Base-by-base conservation (phyloP, 2,329 filamentous ascomycete species). In the Nothophoma quercina region DNA sequence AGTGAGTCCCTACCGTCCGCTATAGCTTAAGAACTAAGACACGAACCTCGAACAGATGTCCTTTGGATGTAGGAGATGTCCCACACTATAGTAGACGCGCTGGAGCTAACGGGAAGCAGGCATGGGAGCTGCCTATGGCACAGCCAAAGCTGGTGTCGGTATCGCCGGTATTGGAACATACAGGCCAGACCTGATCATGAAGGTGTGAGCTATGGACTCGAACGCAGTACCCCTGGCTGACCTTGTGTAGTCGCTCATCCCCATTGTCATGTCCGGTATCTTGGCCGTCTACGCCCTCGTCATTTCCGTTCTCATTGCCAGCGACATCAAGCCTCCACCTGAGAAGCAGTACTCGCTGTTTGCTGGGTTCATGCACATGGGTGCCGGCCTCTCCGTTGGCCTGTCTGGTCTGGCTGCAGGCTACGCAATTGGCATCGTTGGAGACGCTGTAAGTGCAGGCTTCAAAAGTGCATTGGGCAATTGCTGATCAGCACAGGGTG, bases 241-340 rank as follows among this genome's bases (percentile, higher is more conserved):
- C 54, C 19, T 0, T 36, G 1, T 21, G 26, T 65, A 92, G 89
- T 93, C 88, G 51, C 80, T 93, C 45, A 93, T 93, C 64, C 90
- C 90, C 58, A 90, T 95, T 62, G 88, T 99, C 81, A 99, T 99
- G 95, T 96, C 95, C 67, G 95, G 95, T 85, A 99, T 99, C 74
- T 91, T 99, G 70, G 95, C 95, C 52, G 95, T 99, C 64, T 99
- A 99, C 79, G 91, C 93, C 43, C 89, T 99, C 65, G 95, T 99
- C 69, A 93, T 99, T 65, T 90, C 93, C 15, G 95, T 99, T 70
- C 85, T 99, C 64, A 99, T 99, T 74, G 91, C 92, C 49, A 89
- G 91, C 76, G 91, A 96, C 75, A 86, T 98, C 74, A 84, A 83
- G 41, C 90, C 92, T 22, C 89, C 88, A 51, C 82, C 84, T 13